Evolutionary conservation across 1,284 basidiomycete genomes (phyloP), one percentile per base, ranked within the genome.

Genomic region (Moesziomyces sp.): DNA sequence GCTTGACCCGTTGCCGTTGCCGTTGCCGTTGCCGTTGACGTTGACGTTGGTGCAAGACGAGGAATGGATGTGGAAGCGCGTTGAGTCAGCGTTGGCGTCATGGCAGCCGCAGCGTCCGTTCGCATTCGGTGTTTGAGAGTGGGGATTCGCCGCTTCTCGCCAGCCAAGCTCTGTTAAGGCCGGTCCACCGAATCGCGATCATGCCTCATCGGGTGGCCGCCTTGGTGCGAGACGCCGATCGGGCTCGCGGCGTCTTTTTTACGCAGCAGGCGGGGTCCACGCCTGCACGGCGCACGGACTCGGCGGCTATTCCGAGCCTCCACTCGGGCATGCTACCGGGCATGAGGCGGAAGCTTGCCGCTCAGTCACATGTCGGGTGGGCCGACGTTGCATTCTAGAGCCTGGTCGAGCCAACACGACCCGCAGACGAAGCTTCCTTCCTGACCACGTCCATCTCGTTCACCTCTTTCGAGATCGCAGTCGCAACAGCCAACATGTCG

Each of bases 81-180:
- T 52, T 60, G 53, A 66, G 49, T 60, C 58, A 66, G 52, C 61
- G 23, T 24, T 53, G 55, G 42, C 54, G 50, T 57, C 52, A 47
- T 52, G 47, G 26, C n/a, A 26, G 18, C 57, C 44, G 49, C 56
- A 40, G n/a, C 18, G 44, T 14, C 13, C 33, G 19, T 30, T 19
- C 1, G 9, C 14, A 18, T n/a, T 10, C 28, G 42, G 28, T 16
- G 23, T 35, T 40, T 33, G 40, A 45, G 40, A 14, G 14, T 35
- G 16, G 23, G 43, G 13, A 52, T 53, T 50, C 46, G 46, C 46
- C 21, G 46, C 21, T n/a, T n/a, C 5, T 19, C 23, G 46, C 24
- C 14, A 13, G 21, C 46, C 26, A 28, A 28, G 5, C 5, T 28
- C 26, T 28, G 26, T 28, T 28, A 28, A 28, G 26, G 26, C 26